Evolutionary conservation across 306 rosid genomes (phyloP), one percentile per base, ranked within the genome.

Genomic region (Rosa chinensis): DNA sequence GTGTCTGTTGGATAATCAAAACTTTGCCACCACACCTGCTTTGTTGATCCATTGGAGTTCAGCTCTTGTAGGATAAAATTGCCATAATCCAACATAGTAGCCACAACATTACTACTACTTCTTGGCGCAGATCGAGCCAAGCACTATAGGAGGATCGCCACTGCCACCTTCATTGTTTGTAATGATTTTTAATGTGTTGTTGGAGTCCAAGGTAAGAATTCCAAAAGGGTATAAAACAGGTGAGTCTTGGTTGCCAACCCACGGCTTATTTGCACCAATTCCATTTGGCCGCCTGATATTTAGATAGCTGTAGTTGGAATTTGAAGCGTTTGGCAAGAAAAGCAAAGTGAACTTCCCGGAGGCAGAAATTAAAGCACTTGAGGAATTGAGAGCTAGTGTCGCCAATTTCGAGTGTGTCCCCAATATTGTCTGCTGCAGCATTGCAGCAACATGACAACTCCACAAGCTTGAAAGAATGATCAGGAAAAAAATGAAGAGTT

Each of bases 11-110:
- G 80, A 50, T 64, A 13, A 50, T 66, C 66, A 49, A 66, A 77
- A 39, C 80, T 77, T 10, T 77, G 47, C 80, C 80, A 77, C 40
- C 35, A 66, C 18, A 35, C 13, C 12, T 4, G 13, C 50, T 6
- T 10, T 53, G n/a, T 18, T 53, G 59, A 70, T 14, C 70, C 59
- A 16, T 11, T 23, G 9, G 44, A 23, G 21, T 23, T 39, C 53
- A 78, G 9, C 42, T 52, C 55, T 48, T 23, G 45, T 17, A 78
- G 52, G 39, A 69, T 52, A 17, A 78, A 21, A 43, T 78, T 55
- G 42, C 81, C 58, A 78, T 53, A 35, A 56, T 78, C 75, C 61
- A 20, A 17, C 5, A 53, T 9, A 1, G 61, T 55, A 18, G 62
- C 62, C 23, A 55, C 62, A 18, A 18, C 28, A 55, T 14, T 50